phyloP scores from a whole-genome alignment of 2,329 filamentous ascomycete genomes.

The Paracorniculantispora psalliotae region DNA sequence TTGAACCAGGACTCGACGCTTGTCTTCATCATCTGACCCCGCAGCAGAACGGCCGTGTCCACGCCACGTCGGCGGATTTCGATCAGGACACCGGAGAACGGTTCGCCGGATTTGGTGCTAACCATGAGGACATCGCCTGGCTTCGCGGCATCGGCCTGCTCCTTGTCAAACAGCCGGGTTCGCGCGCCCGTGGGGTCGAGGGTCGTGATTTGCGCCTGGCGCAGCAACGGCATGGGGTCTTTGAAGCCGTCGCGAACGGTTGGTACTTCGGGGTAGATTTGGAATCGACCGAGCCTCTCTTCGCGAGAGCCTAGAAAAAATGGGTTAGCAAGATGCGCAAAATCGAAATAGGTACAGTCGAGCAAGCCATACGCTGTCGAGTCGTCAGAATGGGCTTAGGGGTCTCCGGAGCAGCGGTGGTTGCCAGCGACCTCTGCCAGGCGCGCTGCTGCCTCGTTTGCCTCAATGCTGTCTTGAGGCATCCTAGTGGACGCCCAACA shows the following conservation, averaged over 20 bases:
- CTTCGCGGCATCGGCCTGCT: slow-evolving; percentile 73
- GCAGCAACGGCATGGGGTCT: slow-evolving; percentile 64
- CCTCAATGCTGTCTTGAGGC: slow-evolving; percentile 61
- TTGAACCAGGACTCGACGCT: slow-evolving; percentile 98
- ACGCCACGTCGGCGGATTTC: slow-evolving; percentile 82
- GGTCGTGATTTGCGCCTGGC: slow-evolving; percentile 60
- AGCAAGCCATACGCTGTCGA: slow-evolving; percentile 30
- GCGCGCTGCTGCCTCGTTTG: slow-evolving; percentile 48
- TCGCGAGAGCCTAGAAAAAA: slow-evolving; percentile 28
- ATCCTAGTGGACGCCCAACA: slow-evolving; percentile 62
- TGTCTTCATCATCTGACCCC: slow-evolving; percentile 79
- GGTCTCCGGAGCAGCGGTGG: slow-evolving; percentile 23
- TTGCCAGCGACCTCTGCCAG: slow-evolving; percentile 44
- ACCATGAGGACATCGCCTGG: slow-evolving; percentile 90
- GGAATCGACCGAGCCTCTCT: slow-evolving; percentile 37
- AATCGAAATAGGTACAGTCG: neutral
- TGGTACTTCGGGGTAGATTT: slow-evolving; percentile 51
- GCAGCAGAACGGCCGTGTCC: slow-evolving; percentile 81
- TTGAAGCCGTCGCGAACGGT: slow-evolving; percentile 52
- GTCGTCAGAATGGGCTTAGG: slow-evolving; percentile 25
- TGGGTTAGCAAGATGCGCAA: slow-evolving; percentile 15
- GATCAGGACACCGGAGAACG: slow-evolving; percentile 84
- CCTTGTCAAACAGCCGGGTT: slow-evolving; percentile 71
- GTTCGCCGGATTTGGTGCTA: slow-evolving; percentile 72
- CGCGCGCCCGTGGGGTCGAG: slow-evolving; percentile 85